A percentile compares a stretch with the other conserved stretches of the same genome.
Conservation (phyloP, 2,329 filamentous ascomycete genomes). For the Pseudogymnoascus sp. region DNA sequence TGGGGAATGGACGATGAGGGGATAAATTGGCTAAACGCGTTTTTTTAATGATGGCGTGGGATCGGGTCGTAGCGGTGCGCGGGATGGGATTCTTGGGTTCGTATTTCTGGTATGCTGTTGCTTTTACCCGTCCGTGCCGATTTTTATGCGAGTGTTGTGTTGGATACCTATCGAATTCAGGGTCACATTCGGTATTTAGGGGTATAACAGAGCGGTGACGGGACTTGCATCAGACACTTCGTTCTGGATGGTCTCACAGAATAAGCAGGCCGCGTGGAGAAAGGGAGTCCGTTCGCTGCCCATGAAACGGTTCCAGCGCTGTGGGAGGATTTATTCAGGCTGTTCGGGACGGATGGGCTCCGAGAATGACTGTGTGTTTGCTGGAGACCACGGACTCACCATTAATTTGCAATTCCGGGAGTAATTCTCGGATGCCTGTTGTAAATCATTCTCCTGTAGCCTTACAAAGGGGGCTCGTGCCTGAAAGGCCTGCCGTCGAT, state of each 20-base stretch:
- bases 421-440: neutral
- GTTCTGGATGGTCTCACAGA: neutral
- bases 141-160: neutral
- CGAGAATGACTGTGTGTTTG: neutral
- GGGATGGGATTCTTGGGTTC: neutral
- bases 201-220: neutral
- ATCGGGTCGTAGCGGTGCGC: neutral
- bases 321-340: neutral
- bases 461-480: neutral
- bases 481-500: neutral
- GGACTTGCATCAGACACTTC: no score
- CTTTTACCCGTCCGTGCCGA: neutral
- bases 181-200: neutral
- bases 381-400: neutral
- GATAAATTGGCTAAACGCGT: neutral
- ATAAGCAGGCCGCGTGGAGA: neutral
- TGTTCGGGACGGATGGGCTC: neutral
- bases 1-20: neutral
- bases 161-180: neutral
- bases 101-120: neutral
- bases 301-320: neutral
- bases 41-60: neutral
- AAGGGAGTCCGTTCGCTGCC: neutral
- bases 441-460: neutral
- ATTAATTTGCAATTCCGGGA: neutral